These are phyloP conservation scores for Vaccinium macrocarpon DNA, from an alignment of 148 eudicot genomes.

Conservation along the genomic window DNA sequence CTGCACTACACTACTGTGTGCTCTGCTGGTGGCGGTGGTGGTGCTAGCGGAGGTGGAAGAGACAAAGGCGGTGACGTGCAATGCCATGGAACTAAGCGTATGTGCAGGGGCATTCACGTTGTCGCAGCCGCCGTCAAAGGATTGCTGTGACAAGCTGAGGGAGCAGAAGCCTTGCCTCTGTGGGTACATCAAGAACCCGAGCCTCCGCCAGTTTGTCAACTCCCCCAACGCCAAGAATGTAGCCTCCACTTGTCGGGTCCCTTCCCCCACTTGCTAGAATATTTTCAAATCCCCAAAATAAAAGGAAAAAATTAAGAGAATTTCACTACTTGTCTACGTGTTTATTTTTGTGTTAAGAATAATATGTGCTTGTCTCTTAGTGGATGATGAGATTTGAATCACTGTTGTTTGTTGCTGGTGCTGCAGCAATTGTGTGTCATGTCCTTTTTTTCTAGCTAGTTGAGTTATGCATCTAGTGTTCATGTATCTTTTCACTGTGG, in stretches of 20 bases:
- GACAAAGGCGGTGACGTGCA: conserved; percentile 29
- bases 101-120: conserved; percentile 28
- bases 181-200: conserved; percentile 27
- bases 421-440: background rate
- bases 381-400: too few relatives aligned
- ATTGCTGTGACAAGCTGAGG: conserved; percentile 33
- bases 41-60: background rate
- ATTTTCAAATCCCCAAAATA: background rate
- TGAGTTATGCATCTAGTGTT: background rate
- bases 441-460: background rate
- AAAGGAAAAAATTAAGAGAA: background rate
- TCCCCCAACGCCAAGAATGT: conserved; percentile 30
- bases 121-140: conserved; percentile 20
- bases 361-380: too few relatives aligned
- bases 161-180: conserved; percentile 41
- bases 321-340: background rate
- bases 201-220: conserved; percentile 23
- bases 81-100: conserved; percentile 19
- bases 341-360: background rate
- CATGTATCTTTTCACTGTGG: background rate
- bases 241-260: conserved; percentile 26
- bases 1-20: conserved; percentile 4
- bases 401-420: too few relatives aligned
- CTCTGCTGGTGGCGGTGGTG: background rate
- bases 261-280: conserved; percentile 25